Percentiles rank a stretch among this genome's conserved stretches.
Conservation (phyloP, 495 filamentous ascomycete species). For the Penicillium coprophilum region DNA sequence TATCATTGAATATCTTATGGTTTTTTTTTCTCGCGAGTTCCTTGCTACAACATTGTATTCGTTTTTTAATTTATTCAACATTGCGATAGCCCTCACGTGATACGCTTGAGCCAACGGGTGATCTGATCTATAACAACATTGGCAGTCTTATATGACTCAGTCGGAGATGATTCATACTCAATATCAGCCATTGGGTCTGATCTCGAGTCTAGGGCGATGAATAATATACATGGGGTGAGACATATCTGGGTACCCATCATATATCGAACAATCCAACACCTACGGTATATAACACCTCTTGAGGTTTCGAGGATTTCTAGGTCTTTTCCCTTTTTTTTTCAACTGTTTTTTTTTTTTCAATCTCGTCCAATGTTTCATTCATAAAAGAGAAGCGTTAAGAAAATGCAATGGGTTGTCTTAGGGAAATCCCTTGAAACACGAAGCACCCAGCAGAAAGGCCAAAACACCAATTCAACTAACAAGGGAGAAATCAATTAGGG, state of each 20-base stretch:
- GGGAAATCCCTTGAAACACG: conserved; percentile 1
- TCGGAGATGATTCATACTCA: not conserved
- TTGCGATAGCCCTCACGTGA: conserved; percentile 30
- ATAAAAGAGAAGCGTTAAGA: not conserved
- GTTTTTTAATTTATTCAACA: conserved; percentile 13
- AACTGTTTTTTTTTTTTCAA: not conserved
- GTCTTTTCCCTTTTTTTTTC: not conserved
- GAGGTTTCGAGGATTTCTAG: too few species aligned
- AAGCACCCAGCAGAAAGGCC: conserved; percentile 17
- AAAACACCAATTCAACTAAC: conserved; percentile 26
- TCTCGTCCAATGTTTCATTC: conserved; percentile 10
- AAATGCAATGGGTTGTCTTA: conserved; percentile 12
- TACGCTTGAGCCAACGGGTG: conserved; percentile 27
- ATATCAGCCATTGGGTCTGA: not conserved
- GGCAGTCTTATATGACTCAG: not conserved
- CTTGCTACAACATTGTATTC: conserved; percentile 5
- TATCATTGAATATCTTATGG: not conserved
- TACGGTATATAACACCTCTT: not conserved
- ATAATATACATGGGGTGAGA: not conserved
- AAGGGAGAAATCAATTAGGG: conserved; percentile 14
- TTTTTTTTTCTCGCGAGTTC: not conserved
- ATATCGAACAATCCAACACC: not conserved
- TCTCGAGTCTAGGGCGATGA: not conserved
- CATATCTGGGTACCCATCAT: not conserved
- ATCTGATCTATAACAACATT: conserved; percentile 20